Percentiles rank a stretch among this genome's conserved stretches.
These are phyloP conservation scores for Aaosphaeria pasadenensis DNA, from an alignment of 2,329 filamentous ascomycete species.

Conservation along the genomic window DNA sequence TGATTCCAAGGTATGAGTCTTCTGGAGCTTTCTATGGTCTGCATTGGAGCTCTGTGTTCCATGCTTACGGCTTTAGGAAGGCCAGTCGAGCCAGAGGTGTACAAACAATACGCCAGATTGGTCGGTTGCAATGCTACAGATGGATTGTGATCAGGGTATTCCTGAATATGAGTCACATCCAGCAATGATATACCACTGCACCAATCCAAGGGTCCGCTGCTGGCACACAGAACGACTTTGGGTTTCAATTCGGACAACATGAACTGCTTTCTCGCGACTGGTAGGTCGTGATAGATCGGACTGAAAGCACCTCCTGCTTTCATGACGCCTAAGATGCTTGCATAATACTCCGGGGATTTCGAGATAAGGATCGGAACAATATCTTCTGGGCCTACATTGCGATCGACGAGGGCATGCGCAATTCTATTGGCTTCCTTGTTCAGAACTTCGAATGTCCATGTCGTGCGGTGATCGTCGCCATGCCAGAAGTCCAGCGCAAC, in stretches of 20 bases:
- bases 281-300: conserved; percentile 34
- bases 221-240: conserved; percentile 22
- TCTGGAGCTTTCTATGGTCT: conserved; percentile 40
- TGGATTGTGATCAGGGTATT: conserved; percentile 18
- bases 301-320: conserved; percentile 39
- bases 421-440: conserved; percentile 32
- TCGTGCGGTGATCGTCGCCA: conserved; percentile 20
- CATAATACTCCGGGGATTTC: conserved; percentile 35
- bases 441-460: conserved; percentile 32
- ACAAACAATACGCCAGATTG: conserved; percentile 42
- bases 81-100: conserved; percentile 45
- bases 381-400: conserved; percentile 24
- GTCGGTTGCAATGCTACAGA: conserved; percentile 19
- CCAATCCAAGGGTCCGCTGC: conserved; percentile 9
- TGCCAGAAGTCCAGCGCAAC: conserved; percentile 40
- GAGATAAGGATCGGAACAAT: conserved; percentile 34
- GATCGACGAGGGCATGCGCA: conserved; percentile 25
- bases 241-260: conserved; percentile 35
- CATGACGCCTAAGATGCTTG: conserved; percentile 38
- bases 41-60: conserved; percentile 40
- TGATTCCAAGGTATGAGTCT: conserved; percentile 38
- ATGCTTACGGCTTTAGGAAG: conserved; percentile 43
- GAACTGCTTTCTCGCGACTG: conserved; percentile 29
- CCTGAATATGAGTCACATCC: conserved; percentile 10
- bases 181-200: conserved; percentile 7